Evolutionary conservation across 2,329 filamentous ascomycete genomes (phyloP).

Genomic region (Cercospora sp.): DNA sequence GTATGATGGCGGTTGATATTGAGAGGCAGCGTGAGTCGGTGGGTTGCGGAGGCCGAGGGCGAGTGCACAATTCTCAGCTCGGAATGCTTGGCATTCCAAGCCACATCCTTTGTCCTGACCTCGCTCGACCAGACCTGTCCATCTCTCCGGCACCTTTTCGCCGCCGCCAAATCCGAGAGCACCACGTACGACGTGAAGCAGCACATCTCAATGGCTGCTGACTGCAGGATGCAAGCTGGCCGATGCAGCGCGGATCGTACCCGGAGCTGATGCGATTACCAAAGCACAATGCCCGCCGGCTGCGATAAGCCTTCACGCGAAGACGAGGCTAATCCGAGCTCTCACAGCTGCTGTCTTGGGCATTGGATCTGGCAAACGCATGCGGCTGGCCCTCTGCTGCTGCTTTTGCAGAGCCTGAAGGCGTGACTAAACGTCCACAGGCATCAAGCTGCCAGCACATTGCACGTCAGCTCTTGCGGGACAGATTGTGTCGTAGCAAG

Average conservation of each 20-base stretch:
- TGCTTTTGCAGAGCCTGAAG: not conserved
- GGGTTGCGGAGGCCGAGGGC: not conserved
- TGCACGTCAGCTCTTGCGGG: not conserved
- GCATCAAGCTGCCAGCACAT: not conserved
- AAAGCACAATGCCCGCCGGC: conserved; percentile 12
- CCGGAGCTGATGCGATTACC: conserved; percentile 10
- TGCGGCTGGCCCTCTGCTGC: not conserved
- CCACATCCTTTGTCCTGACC: not conserved
- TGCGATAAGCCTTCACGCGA: conserved; percentile 20
- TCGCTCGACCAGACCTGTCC: no score
- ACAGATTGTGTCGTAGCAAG: conserved; percentile 1
- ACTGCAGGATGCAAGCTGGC: conserved; percentile 1
- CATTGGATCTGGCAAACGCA: not conserved
- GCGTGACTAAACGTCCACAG: conserved; percentile 8
- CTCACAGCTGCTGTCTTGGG: conserved; percentile 1
- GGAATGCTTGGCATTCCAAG: not conserved
- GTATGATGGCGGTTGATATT: not conserved
- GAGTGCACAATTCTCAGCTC: not conserved
- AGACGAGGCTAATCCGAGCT: conserved; percentile 12
- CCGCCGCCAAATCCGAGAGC: not conserved
- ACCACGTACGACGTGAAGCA: not conserved
- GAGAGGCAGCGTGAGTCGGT: not conserved
- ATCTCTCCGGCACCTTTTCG: not conserved
- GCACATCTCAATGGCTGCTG: not conserved
- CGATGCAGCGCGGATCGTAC: conserved; percentile 13